Percentiles rank a stretch among this genome's conserved stretches.
Conservation (phyloP, 306 rosid species). For the Albizia julibrissin region DNA sequence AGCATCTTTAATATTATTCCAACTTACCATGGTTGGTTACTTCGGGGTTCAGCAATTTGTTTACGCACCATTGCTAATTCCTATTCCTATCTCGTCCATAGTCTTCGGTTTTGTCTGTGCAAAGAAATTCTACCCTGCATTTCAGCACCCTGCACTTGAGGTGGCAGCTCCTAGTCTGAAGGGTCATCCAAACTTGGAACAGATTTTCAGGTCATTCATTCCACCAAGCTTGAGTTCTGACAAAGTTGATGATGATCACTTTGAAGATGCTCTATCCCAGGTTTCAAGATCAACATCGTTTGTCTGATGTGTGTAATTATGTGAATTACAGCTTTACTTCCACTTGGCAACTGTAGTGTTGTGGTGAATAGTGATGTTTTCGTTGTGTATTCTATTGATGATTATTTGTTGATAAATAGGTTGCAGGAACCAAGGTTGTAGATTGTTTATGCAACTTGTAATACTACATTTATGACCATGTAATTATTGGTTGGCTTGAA, state of each 20-base stretch:
- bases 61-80: constrained; percentile 57
- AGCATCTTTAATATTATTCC: constrained; percentile 75
- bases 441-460: constrained; percentile 15
- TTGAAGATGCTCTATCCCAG: constrained; percentile 75
- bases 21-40: constrained; percentile 87
- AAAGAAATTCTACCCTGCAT: constrained; percentile 72
- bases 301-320: constrained; percentile 47
- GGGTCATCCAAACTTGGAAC: constrained; percentile 74
- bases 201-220: constrained; percentile 62
- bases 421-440: constrained; percentile 36
- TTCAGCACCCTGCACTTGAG: constrained; percentile 60
- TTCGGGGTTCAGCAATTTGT: constrained; percentile 55
- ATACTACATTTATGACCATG: not conserved
- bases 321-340: constrained; percentile 17
- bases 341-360: constrained; percentile 24
- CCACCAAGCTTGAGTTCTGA: constrained; percentile 78
- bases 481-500: constrained; percentile 26
- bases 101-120: constrained; percentile 47
- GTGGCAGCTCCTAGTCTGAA: constrained; percentile 50
- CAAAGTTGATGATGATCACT: constrained; percentile 62
- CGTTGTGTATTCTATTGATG: constrained; percentile 29
- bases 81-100: constrained; percentile 67
- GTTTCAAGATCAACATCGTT: constrained; percentile 56
- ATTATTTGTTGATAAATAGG: constrained; percentile 42
- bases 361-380: not conserved